Evolutionary conservation across 2,329 filamentous ascomycete genomes (phyloP).

Genomic region (Diaporthe humulicola): DNA sequence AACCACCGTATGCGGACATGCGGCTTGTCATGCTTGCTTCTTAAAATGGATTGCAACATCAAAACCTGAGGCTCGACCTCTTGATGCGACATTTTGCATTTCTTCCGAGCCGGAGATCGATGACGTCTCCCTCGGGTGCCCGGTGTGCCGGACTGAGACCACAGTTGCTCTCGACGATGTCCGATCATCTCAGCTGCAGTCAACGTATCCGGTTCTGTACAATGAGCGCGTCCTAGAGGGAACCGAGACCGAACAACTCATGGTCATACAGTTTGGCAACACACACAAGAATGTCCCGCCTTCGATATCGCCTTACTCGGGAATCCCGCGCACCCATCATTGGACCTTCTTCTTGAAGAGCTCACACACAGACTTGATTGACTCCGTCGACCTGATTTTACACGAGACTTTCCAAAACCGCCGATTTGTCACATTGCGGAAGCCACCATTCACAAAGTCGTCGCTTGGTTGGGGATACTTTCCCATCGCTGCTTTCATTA

Average conservation of each 20-base stretch:
- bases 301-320: slow-evolving; percentile 20
- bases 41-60: slow-evolving; percentile 26
- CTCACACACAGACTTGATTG: slow-evolving; percentile 12
- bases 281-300: slow-evolving; percentile 26
- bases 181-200: not conserved
- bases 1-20: slow-evolving; percentile 8
- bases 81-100: not conserved
- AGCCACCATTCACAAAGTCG: slow-evolving; percentile 30
- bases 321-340: slow-evolving; percentile 7
- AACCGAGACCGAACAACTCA: not conserved
- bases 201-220: not conserved
- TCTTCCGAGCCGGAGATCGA: not conserved
- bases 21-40: slow-evolving; percentile 20
- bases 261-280: slow-evolving; percentile 33
- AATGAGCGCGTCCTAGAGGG: not conserved
- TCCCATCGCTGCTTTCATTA: slow-evolving; percentile 16
- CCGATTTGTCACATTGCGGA: slow-evolving; percentile 29
- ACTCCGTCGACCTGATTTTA: slow-evolving; percentile 31
- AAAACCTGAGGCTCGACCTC: not conserved
- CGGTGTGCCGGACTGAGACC: slow-evolving; percentile 11
- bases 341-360: slow-evolving; percentile 26
- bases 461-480: slow-evolving; percentile 30
- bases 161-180: not conserved
- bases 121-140: not conserved
- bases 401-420: slow-evolving; percentile 11